phyloP scores from a whole-genome alignment of 1,284 basidiomycete species.

The Limonomyces culmigenus region DNA sequence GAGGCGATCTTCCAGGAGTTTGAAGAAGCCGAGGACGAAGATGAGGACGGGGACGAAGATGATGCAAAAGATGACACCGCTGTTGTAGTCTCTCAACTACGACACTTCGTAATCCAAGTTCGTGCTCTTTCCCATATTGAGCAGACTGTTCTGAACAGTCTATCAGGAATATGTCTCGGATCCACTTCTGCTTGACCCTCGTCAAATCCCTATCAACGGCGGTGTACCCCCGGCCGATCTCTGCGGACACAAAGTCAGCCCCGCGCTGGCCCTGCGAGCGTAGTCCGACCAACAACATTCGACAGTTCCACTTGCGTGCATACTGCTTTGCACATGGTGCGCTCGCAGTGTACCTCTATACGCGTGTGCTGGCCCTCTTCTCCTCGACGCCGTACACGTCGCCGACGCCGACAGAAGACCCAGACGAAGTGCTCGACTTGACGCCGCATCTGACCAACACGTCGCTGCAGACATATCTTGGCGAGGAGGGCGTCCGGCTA shows the following conservation, averaged over 20 bases:
- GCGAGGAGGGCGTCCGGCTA: constrained; percentile 55
- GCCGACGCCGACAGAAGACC: constrained; percentile 18
- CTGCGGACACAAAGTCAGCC: constrained; percentile 50
- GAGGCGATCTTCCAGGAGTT: constrained; percentile 75
- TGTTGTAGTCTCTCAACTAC: constrained; percentile 74
- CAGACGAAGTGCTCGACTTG: constrained; percentile 31
- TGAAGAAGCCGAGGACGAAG: constrained; percentile 41
- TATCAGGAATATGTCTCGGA: constrained; percentile 65
- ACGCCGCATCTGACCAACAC: constrained; percentile 89
- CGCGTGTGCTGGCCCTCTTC: constrained; percentile 78
- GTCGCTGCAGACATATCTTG: constrained; percentile 63
- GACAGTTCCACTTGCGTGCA: constrained; percentile 83
- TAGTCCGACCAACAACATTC: constrained; percentile 6
- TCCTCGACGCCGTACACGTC: constrained; percentile 46
- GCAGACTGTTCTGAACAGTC: constrained; percentile 5
- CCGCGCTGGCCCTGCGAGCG: constrained; percentile 5
- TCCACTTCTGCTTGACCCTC: constrained; percentile 67
- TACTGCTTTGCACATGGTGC: constrained; percentile 84
- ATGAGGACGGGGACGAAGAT: constrained; percentile 16
- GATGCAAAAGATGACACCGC: constrained; percentile 23
- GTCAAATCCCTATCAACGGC: constrained; percentile 19
- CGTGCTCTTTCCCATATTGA: constrained; percentile 3
- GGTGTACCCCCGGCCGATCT: constrained; percentile 13
- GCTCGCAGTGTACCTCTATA: constrained; percentile 64
- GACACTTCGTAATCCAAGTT: constrained; percentile 96